phyloP scores from a whole-genome alignment of 1,139 yeast genomes.

The Yamadazyma diddensiae region DNA sequence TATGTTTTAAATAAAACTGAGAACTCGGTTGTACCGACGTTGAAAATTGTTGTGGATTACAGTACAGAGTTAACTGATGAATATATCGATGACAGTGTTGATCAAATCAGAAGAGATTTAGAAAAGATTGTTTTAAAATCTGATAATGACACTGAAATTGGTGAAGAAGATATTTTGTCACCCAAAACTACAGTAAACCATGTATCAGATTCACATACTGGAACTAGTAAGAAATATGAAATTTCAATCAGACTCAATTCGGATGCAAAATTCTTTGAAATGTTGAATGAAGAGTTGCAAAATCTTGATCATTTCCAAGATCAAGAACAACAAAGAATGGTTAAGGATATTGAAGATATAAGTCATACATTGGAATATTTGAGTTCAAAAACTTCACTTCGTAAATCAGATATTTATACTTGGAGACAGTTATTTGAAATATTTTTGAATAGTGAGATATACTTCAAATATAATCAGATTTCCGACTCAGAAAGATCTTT shows the following conservation, averaged over 20 bases:
- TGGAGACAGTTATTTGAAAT: slow-evolving; percentile 70
- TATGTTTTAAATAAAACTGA: slow-evolving; percentile 36
- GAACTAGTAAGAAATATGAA: slow-evolving; percentile 20
- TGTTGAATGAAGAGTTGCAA: slow-evolving; percentile 56
- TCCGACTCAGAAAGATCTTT: slow-evolving; percentile 35
- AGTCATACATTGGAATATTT: slow-evolving; percentile 37
- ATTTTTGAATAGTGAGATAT: slow-evolving; percentile 66
- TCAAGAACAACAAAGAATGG: slow-evolving; percentile 44
- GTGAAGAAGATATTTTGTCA: slow-evolving; percentile 6
- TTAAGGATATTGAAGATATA: slow-evolving; percentile 41
- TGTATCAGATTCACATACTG: slow-evolving; percentile 2
- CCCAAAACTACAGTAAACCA: slow-evolving; percentile 9
- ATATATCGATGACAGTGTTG: slow-evolving; percentile 33
- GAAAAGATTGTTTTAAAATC: slow-evolving; percentile 24
- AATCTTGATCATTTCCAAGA: slow-evolving; percentile 45
- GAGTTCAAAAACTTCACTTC: slow-evolving; percentile 27
- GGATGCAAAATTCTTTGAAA: slow-evolving; percentile 53
- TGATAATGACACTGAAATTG: slow-evolving; percentile 10
- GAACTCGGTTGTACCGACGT: slow-evolving; percentile 29
- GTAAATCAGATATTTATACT: slow-evolving; percentile 56
- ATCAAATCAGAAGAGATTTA: slow-evolving; percentile 29
- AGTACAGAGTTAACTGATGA: slow-evolving; percentile 32
- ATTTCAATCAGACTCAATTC: slow-evolving; percentile 39
- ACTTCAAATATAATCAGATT: slow-evolving; percentile 54
- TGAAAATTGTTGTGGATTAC: slow-evolving; percentile 38